phyloP scores from a whole-genome alignment of 192 early-diverging fungal species.

The Pilaira anomala region DNA sequence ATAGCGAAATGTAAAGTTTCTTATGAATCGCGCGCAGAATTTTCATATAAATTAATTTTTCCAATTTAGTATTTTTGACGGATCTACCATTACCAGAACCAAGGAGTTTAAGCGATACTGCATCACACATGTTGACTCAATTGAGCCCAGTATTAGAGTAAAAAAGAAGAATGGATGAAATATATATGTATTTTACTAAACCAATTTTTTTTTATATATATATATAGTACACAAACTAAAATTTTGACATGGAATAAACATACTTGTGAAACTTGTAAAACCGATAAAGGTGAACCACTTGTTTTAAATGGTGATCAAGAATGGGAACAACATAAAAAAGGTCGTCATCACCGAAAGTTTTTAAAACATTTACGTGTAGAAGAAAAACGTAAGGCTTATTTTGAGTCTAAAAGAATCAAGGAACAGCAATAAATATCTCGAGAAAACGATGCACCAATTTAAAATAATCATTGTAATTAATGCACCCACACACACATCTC shows the following conservation, averaged over 20 bases:
- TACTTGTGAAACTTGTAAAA: slow-evolving; percentile 67
- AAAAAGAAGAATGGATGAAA: no score
- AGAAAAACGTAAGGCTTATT: slow-evolving; percentile 20
- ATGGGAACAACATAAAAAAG: slow-evolving; percentile 71
- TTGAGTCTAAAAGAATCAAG: background rate
- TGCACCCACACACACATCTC: no score
- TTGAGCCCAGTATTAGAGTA: slow-evolving; percentile 37
- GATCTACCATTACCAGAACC: slow-evolving; percentile 36
- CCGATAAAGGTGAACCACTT: slow-evolving; percentile 35
- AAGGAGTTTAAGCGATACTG: slow-evolving; percentile 28
- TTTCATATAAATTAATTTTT: background rate
- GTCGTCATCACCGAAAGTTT: slow-evolving; percentile 61
- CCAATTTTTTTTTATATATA: slow-evolving; percentile 12
- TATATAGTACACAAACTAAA: slow-evolving; percentile 27
- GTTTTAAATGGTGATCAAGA: slow-evolving; percentile 72
- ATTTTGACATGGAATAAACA: slow-evolving; percentile 64
- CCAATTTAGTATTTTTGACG: slow-evolving; percentile 38
- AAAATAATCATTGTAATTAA: no score
- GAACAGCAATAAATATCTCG: no score
- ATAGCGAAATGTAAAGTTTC: slow-evolving; percentile 46
- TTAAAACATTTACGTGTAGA: slow-evolving; percentile 36
- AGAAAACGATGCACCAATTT: no score
- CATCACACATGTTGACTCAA: slow-evolving; percentile 36
- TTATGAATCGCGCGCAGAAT: background rate
- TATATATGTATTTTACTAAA: background rate